Percentiles rank a stretch among this genome's conserved stretches.
phyloP scores from a whole-genome alignment of 306 rosid genomes.

The Leucaena leucocephala region DNA sequence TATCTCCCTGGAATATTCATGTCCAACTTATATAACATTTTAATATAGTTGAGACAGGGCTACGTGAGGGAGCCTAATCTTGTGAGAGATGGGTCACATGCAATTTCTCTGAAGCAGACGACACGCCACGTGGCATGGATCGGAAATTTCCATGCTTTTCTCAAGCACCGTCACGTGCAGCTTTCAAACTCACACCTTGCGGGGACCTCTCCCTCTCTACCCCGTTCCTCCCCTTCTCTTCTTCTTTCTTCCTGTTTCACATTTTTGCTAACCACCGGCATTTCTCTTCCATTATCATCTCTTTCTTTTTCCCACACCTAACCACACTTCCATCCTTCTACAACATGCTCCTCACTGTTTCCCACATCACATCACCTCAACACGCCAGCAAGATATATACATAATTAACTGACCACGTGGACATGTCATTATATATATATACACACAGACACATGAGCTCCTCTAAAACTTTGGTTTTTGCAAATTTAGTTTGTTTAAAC shows the following conservation, averaged over 20 bases:
- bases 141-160: slow-evolving; percentile 49
- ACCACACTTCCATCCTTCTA: not conserved
- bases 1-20: slow-evolving; percentile 20
- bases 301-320: not conserved
- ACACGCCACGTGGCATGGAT: slow-evolving; percentile 80
- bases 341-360: not conserved
- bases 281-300: not conserved
- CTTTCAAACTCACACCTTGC: slow-evolving; percentile 16
- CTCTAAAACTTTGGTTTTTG: not conserved
- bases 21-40: not conserved
- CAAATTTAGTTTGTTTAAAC: not conserved
- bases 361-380: not conserved
- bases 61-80: slow-evolving; percentile 50
- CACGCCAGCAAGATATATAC: not conserved
- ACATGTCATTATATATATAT: not conserved
- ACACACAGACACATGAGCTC: not conserved
- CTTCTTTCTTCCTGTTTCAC: slow-evolving; percentile 1
- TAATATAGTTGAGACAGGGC: slow-evolving; percentile 9
- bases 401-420: not conserved
- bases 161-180: slow-evolving; percentile 71
- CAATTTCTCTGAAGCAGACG: slow-evolving; percentile 54
- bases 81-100: slow-evolving; percentile 63
- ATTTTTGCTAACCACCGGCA: slow-evolving; percentile 51
- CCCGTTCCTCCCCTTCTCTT: slow-evolving; percentile 5
- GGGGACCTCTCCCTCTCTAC: slow-evolving; percentile 42